Conservation (phyloP, 257 asterid genomes). For the Petunia secreta region DNA sequence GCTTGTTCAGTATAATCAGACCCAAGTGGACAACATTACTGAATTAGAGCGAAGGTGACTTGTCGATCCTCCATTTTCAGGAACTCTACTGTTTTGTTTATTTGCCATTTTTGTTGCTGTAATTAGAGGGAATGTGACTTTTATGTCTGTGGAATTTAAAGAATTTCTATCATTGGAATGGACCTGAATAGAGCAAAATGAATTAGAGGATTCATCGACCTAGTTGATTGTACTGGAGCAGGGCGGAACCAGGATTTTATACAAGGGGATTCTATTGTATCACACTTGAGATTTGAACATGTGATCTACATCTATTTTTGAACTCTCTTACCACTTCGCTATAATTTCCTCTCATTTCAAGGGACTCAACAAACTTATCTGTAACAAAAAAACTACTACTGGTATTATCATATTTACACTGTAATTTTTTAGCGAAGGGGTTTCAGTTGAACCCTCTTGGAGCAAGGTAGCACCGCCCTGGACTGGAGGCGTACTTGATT, state of each 20-base stretch:
- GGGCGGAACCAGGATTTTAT: too few species aligned
- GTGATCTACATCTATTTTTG: too few species aligned
- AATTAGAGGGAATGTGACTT: neutral
- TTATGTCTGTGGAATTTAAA: neutral
- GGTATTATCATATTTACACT: too few species aligned
- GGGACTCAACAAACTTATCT: too few species aligned
- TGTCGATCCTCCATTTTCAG: constrained; percentile 2
- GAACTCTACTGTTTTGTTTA: neutral
- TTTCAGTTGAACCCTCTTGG: too few species aligned
- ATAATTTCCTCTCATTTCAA: too few species aligned
- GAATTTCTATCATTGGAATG: neutral
- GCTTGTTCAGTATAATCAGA: constrained; percentile 95
- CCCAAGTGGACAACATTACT: constrained; percentile 82
- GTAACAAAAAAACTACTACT: too few species aligned
- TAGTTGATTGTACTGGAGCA: too few species aligned
- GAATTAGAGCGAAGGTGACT: constrained; percentile 75
- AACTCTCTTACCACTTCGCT: too few species aligned
- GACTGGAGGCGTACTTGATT: neutral
- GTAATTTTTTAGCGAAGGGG: too few species aligned
- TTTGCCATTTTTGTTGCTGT: neutral
- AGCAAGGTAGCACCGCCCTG: neutral
- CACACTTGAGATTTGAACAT: too few species aligned
- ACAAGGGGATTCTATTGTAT: too few species aligned
- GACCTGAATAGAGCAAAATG: neutral
- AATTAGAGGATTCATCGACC: neutral